A percentile compares a stretch with the other conserved stretches of the same genome.
Evolutionary conservation across 1,139 yeast genomes (phyloP).

Genomic region (Hanseniaspora gamundiae): DNA sequence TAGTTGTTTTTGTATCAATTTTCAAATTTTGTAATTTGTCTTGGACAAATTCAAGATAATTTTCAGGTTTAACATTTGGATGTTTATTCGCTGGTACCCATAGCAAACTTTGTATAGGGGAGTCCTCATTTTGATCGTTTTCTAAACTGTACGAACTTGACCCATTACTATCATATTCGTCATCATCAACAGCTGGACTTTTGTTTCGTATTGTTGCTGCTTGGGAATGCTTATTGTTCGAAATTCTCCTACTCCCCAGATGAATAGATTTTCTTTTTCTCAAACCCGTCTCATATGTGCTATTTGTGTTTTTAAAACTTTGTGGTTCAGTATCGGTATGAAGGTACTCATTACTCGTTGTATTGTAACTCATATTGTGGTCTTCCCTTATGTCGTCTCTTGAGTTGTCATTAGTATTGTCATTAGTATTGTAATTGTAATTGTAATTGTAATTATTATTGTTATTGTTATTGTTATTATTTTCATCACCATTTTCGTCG

Average conservation of each 20-base stretch:
- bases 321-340: background rate
- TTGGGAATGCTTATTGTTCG: background rate
- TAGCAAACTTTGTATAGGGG: conserved; percentile 30
- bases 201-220: background rate
- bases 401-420: background rate
- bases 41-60: conserved; percentile 72
- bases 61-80: conserved; percentile 88
- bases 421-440: conserved; percentile 3
- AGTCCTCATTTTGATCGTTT: conserved; percentile 5
- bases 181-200: background rate
- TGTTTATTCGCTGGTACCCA: conserved; percentile 97
- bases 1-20: conserved; percentile 7
- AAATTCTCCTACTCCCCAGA: background rate
- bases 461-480: conserved; percentile 3
- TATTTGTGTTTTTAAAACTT: no score
- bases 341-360: conserved; percentile 1
- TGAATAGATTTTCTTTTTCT: conserved; percentile 1
- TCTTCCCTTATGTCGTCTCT: conserved; percentile 2
- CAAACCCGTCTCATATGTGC: no score
- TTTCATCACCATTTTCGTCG: conserved; percentile 1
- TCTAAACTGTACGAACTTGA: no score
- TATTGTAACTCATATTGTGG: background rate
- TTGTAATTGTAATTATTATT: conserved; percentile 2
- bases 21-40: conserved; percentile 66
- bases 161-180: no score